Base-by-base conservation (phyloP, 768 basidiomycete genomes). In the Leucosporidium creatinivorum region DNA sequence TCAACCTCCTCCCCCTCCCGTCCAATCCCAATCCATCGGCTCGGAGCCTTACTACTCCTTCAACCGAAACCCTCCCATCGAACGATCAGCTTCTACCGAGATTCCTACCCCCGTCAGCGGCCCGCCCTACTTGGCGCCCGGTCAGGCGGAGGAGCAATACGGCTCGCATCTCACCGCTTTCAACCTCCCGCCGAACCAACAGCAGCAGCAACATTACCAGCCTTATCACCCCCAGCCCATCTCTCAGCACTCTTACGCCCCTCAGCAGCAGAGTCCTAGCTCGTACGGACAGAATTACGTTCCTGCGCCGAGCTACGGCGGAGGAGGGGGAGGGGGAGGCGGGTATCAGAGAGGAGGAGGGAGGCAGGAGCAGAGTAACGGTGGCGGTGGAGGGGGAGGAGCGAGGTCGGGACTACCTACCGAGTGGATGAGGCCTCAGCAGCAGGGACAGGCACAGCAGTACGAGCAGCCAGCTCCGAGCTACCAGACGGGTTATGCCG, bases 1-100 rank as follows among this genome's bases (percentile, higher is more conserved):
- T 60, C 69, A 51, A 33, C 55, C 62, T 3, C 58, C 62, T 19
- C 69, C 66, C 10, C 62, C 59, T 1, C 58, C 66, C 50, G 66
- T 67, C 48, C 49, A 63, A 36, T 21, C 61, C 17, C 57, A 62
- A 36, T 66, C 48, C n/a, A 59, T 50, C 15, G 31, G 19, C 18
- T 30, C 39, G 6, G 58, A 54, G 19, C 36, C 36, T 17, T 17
- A 56, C 55, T 56, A 30, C 55, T 56, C 55, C 31, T 56, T 56
- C 55, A 30, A 28, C 12, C 55, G 55, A 8, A 31, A 56, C 55
- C 55, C 28, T 10, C 50, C 51, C 6, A 26, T 21, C 39, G 36
- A 19, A 3, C 21, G 33, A 13, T 9, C 62, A 5, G 1, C 28
- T 21, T 44, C 62, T 7, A 13, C 54, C 3, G 39, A 44, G 15